Percentiles rank a stretch among this genome's conserved stretches.
Conservation (phyloP, 108 stramenopile species). For the Pseudonitzschia multiseries region DNA sequence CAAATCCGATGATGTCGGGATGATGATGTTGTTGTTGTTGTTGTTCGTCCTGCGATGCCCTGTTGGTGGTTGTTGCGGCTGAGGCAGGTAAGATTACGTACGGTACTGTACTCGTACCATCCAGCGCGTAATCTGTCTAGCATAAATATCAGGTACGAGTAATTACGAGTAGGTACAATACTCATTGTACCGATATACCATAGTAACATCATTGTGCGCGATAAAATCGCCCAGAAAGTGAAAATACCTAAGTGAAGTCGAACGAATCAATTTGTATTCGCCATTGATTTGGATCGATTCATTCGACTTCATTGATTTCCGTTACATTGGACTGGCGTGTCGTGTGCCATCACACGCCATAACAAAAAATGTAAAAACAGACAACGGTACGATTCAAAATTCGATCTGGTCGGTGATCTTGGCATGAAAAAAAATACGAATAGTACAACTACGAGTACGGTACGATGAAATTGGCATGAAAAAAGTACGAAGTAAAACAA, state of each 20-base stretch:
- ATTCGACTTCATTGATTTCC: neutral
- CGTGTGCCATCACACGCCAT: neutral
- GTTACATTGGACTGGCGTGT: conserved; percentile 1
- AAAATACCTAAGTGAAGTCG: neutral
- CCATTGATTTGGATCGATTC: neutral
- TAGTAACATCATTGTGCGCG: neutral
- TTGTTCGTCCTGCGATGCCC: neutral
- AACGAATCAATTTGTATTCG: neutral
- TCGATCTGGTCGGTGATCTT: neutral
- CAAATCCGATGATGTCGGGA: neutral
- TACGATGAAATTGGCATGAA: neutral
- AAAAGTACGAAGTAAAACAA: too few species aligned
- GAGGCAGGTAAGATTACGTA: too few species aligned
- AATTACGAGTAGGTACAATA: too few species aligned
- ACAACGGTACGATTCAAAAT: neutral
- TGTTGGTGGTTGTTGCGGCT: neutral
- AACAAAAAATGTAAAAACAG: neutral
- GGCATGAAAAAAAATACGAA: too few species aligned
- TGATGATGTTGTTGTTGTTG: neutral
- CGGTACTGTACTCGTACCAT: too few species aligned
- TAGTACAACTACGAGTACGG: too few species aligned
- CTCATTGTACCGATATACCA: too few species aligned
- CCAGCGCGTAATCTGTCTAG: too few species aligned
- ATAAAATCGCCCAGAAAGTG: neutral
- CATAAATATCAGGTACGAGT: too few species aligned